phyloP scores from a whole-genome alignment of 345 rosid species.

The Lagerstroemia speciosa region DNA sequence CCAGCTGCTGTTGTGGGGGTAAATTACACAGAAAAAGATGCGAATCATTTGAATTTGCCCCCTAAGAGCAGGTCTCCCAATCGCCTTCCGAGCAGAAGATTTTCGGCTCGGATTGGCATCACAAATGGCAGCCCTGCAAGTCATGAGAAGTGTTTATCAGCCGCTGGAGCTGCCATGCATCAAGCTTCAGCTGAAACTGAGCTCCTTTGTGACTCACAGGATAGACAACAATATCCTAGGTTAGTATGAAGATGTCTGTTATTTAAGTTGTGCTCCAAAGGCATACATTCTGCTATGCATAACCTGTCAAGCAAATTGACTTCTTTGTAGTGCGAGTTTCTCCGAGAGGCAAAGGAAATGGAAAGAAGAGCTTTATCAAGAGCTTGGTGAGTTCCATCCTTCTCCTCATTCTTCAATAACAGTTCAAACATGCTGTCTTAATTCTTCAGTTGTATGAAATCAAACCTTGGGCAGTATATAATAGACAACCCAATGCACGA shows the following conservation, averaged over 20 bases:
- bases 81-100: conserved; percentile 65
- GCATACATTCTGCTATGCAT: background rate
- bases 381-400: conserved; percentile 67
- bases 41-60: conserved; percentile 42
- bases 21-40: conserved; percentile 32
- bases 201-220: conserved; percentile 25
- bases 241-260: conserved; percentile 18
- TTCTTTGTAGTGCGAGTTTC: conserved; percentile 34
- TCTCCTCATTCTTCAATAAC: conserved; percentile 2
- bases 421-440: background rate
- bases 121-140: conserved; percentile 33
- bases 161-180: conserved; percentile 23
- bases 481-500: too few relatives aligned
- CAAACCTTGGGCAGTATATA: background rate
- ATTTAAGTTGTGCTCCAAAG: background rate
- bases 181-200: conserved; percentile 50
- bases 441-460: background rate
- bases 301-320: conserved; percentile 8
- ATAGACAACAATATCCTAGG: conserved; percentile 43
- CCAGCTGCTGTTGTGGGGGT: conserved; percentile 33
- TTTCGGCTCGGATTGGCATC: conserved; percentile 42
- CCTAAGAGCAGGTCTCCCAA: conserved; percentile 77
- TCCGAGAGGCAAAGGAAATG: conserved; percentile 58
- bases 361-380: conserved; percentile 87
- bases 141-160: conserved; percentile 23